Percentiles rank a stretch among this genome's conserved stretches.
Evolutionary conservation across 306 rosid genomes (phyloP).

Genomic region (Rubus parviflorus): DNA sequence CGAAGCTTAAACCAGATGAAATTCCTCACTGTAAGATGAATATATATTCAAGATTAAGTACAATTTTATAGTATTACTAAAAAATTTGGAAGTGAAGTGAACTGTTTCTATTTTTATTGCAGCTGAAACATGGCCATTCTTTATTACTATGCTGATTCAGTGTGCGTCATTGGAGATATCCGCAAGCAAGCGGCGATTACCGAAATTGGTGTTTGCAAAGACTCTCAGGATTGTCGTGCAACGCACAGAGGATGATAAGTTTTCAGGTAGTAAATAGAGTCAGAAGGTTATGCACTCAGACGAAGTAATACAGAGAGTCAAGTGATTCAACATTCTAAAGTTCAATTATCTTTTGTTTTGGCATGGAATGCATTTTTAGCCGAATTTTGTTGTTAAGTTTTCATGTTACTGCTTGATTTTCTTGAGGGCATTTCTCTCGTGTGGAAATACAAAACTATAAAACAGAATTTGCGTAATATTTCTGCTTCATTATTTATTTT

Average conservation of each 20-base stretch:
- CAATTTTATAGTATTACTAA: conserved; percentile 11
- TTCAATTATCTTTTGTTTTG: not conserved
- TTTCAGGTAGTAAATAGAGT: conserved; percentile 52
- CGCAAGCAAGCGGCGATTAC: conserved; percentile 65
- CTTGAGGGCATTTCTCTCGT: no score
- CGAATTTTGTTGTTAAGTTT: not conserved
- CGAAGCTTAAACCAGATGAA: conserved; percentile 70
- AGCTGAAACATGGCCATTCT: conserved; percentile 98
- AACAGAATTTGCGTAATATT: no score
- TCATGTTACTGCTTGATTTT: not conserved
- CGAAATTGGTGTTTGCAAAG: conserved; percentile 74
- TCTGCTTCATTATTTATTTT: not conserved
- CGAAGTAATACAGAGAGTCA: no score
- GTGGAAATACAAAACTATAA: no score
- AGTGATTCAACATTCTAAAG: not conserved
- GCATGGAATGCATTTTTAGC: not conserved
- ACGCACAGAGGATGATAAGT: conserved; percentile 69
- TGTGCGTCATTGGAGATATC: conserved; percentile 74
- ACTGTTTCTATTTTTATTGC: conserved; percentile 35
- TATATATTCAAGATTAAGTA: not conserved
- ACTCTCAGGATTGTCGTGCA: conserved; percentile 72
- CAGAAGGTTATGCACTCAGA: no score
- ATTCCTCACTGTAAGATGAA: conserved; percentile 60
- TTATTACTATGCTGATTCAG: conserved; percentile 58
- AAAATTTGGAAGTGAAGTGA: conserved; percentile 15